A percentile compares a stretch with the other conserved stretches of the same genome.
Conservation (phyloP, 805 yeast species). For the Candida maltosa region DNA sequence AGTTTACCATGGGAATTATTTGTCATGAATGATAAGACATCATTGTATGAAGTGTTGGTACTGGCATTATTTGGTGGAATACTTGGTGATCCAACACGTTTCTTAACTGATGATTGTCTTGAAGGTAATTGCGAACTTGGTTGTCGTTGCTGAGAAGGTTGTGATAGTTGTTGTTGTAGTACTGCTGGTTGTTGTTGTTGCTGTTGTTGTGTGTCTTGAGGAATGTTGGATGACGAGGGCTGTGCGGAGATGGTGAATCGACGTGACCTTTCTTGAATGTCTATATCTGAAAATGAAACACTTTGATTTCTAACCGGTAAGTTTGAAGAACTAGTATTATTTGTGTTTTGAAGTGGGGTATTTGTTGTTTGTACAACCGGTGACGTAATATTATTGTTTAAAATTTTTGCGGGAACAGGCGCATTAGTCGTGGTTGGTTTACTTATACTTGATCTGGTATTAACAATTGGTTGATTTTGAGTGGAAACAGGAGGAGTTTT, state of each 20-base stretch:
- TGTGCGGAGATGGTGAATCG: constrained; percentile 43
- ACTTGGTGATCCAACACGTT: constrained; percentile 3
- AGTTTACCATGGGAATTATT: background rate
- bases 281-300: constrained; percentile 36
- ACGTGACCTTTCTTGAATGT: constrained; percentile 32
- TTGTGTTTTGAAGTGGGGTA: constrained; percentile 5
- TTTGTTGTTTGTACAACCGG: constrained; percentile 2
- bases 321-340: background rate
- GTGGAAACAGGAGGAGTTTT: no score
- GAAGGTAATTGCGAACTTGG: constrained; percentile 3
- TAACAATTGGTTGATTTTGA: no score
- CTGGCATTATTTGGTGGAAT: no score
- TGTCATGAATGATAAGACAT: constrained; percentile 7
- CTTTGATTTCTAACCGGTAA: constrained; percentile 10
- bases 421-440: no score
- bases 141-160: background rate
- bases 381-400: constrained; percentile 3
- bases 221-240: constrained; percentile 32
- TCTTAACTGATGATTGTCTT: constrained; percentile 7
- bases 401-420: constrained; percentile 3
- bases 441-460: no score
- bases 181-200: constrained; percentile 3
- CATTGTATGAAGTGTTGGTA: no score
- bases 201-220: no score
- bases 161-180: background rate